Evolutionary conservation across 805 yeast genomes (phyloP).

Genomic region (Sugiyamaella floridensis): DNA sequence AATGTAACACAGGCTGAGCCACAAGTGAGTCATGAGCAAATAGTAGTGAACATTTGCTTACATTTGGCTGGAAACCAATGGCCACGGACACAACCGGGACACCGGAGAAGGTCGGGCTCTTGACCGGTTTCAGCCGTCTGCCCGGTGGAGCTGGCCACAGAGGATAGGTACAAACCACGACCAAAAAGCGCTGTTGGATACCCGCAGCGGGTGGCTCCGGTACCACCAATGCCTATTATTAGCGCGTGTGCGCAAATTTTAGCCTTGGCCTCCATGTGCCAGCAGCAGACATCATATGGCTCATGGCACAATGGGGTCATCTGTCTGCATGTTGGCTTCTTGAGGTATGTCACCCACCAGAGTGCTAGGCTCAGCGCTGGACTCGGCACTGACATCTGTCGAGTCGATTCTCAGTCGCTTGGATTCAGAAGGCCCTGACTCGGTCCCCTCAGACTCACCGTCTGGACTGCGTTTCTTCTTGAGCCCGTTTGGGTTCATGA

Average conservation of each 20-base stretch:
- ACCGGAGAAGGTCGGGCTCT: not conserved
- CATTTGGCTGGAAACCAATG: not conserved
- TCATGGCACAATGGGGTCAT: too few species aligned
- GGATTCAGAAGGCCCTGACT: not conserved
- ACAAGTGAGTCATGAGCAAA: not conserved
- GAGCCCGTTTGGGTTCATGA: slow-evolving; percentile 25
- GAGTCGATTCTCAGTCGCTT: not conserved
- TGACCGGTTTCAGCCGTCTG: not conserved
- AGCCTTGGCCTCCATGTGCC: too few species aligned
- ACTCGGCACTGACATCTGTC: not conserved
- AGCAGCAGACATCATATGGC: too few species aligned
- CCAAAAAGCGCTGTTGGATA: too few species aligned
- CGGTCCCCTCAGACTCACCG: not conserved
- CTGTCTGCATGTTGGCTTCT: too few species aligned
- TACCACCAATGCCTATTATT: too few species aligned
- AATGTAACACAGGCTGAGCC: not conserved
- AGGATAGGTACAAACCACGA: not conserved
- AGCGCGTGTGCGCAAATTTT: too few species aligned
- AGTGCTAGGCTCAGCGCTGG: not conserved
- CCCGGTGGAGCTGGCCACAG: not conserved
- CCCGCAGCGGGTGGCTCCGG: too few species aligned
- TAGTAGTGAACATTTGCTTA: not conserved
- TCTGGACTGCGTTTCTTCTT: slow-evolving; percentile 6
- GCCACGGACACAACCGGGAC: not conserved
- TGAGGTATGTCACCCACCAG: too few species aligned